Conservation (phyloP, 495 filamentous ascomycete species). For the Penicillium cataractarum region DNA sequence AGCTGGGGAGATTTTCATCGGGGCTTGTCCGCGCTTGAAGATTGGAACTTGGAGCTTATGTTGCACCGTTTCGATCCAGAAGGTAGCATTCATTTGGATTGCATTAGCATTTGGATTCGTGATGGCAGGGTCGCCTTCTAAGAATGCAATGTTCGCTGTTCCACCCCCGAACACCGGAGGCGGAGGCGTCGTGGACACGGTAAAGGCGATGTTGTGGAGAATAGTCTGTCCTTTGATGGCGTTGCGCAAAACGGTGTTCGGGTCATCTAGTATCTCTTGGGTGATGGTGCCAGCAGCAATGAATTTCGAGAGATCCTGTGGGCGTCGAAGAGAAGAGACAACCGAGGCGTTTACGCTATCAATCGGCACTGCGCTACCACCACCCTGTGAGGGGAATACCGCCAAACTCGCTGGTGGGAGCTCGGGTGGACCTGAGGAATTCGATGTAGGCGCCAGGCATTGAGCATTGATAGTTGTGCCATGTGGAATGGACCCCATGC, state of each 20-base stretch:
- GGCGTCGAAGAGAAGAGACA: background rate
- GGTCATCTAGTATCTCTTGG: conserved; percentile 6
- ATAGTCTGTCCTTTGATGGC: conserved; percentile 10
- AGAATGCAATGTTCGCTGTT: conserved; percentile 7
- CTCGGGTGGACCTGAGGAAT: background rate
- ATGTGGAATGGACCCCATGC: conserved; percentile 14
- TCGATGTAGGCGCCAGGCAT: conserved; percentile 6
- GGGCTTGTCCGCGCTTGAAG: conserved; percentile 9
- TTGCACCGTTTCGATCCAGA: conserved; percentile 9
- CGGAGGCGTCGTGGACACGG: background rate
- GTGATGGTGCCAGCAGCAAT: conserved; percentile 9
- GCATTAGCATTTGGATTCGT: conserved; percentile 7
- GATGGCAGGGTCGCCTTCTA: conserved; percentile 1
- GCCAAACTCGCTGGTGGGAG: background rate
- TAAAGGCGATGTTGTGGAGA: conserved; percentile 5
- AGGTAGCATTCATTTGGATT: conserved; percentile 9
- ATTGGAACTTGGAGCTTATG: conserved; percentile 5
- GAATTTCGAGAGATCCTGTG: conserved; percentile 8
- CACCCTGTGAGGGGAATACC: background rate
- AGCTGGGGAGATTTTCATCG: conserved; percentile 5
- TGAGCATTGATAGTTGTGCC: conserved; percentile 16
- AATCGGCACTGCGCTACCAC: background rate
- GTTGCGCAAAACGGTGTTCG: conserved; percentile 7
- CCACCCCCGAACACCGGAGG: conserved; percentile 7
- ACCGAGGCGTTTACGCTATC: background rate